phyloP scores from a whole-genome alignment of 768 basidiomycete species.

The Pleurotus ostreatus region DNA sequence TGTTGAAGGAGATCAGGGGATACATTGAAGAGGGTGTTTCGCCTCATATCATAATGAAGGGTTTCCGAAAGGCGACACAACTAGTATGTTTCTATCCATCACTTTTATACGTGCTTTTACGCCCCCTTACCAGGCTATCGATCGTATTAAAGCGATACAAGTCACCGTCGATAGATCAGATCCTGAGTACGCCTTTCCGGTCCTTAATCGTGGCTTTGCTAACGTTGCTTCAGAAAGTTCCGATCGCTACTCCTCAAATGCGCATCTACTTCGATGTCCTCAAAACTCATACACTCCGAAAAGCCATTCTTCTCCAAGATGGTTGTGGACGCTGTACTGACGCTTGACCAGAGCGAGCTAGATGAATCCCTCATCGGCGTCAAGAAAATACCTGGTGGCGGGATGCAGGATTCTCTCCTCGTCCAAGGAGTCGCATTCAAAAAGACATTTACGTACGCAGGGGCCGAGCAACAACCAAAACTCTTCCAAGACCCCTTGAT shows the following conservation, averaged over 20 bases:
- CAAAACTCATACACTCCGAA: slow-evolving; percentile 97
- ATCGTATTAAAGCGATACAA: slow-evolving; percentile 87
- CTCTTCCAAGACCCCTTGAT: slow-evolving; percentile 85
- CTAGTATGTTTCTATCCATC: slow-evolving; percentile 49
- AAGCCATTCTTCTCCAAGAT: slow-evolving; percentile 99
- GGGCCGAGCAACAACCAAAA: slow-evolving; percentile 98
- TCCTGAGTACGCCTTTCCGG: slow-evolving; percentile 62
- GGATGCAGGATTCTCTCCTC: slow-evolving; percentile 92
- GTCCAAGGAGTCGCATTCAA: slow-evolving; percentile 95
- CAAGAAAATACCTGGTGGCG: slow-evolving; percentile 97
- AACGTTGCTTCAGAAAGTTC: slow-evolving; percentile 61
- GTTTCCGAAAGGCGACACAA: slow-evolving; percentile 82
- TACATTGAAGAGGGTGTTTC: slow-evolving; percentile 97
- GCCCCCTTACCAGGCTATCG: slow-evolving; percentile 56
- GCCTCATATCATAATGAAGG: slow-evolving; percentile 97
- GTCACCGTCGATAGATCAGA: slow-evolving; percentile 86
- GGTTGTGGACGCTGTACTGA: slow-evolving; percentile 96
- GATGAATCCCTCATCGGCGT: slow-evolving; percentile 96
- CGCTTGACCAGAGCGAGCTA: slow-evolving; percentile 87
- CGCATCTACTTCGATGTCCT: slow-evolving; percentile 99
- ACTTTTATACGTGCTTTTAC: slow-evolving; percentile 7
- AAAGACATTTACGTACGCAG: slow-evolving; percentile 99
- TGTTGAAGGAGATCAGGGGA: slow-evolving; percentile 86
- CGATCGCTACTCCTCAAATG: slow-evolving; percentile 93
- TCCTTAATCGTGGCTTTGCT: slow-evolving; percentile 8